Evolutionary conservation across 1,284 basidiomycete genomes (phyloP), one percentile per base, ranked within the genome.

Genomic region (Cryptococcus sp.): DNA sequence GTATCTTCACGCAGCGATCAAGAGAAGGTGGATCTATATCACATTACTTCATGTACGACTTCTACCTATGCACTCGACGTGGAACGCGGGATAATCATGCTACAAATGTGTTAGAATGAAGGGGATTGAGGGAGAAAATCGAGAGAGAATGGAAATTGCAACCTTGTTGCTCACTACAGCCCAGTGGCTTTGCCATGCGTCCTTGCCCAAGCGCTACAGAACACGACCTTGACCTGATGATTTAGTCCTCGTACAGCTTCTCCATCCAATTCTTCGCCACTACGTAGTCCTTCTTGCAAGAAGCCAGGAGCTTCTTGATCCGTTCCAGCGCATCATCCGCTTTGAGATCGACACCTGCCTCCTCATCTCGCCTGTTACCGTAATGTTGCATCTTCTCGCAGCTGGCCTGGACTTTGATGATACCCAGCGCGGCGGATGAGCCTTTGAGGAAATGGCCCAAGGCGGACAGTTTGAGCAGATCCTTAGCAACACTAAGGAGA

Each of bases 391-490:
- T 93, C 78, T 85, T 85, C 78, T 92, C 91, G 79, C 93, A 95
- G 47, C 87, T 86, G 27, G 81, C 83, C 73, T 91, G 87, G 55
- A 97, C 91, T 68, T 85, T 86, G 64, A 82, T 81, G 43, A 93
- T 85, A 40, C 93, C 93, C 46, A 96, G 83, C 1, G 93, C 91
- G 16, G 93, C 93, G 35, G 91, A 93, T 2, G 92, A 94, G 50
- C 93, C 93, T 78, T 96, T 97, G 73, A 97, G 85, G 78, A 91
- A 97, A 78, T 97, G 93, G 0, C 93, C 93, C 13, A 91, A 82
- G 17, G 82, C 81, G 4, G 89, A 88, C 16, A 96, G 84, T 65
- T 85, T 79, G 8, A 71, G 66, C 16, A 93, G 83, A 65, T 91
- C 83, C 62, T 86, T 81, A 23, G 70, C 75, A 45, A 72, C 69